Base-by-base conservation (phyloP, 139 green algal species). In the Axilococcus clingmanii region DNA sequence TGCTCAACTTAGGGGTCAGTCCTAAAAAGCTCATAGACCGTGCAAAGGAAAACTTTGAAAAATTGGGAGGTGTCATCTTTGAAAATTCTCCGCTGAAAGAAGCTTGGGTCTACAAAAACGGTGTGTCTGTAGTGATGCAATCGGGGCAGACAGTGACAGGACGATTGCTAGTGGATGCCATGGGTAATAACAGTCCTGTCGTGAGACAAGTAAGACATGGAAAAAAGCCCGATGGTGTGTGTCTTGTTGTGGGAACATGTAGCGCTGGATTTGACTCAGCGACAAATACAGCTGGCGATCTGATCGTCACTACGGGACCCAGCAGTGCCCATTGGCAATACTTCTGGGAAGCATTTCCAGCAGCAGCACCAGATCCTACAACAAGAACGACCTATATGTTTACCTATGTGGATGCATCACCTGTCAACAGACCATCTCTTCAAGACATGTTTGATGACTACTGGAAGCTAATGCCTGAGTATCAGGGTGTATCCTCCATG, bases 371-470 rank as follows among this genome's bases (percentile, higher is more conserved):
- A n/a, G 82, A 79, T 7, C 59, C 73, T 4, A 68, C 41, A 5
- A 82, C 95, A 71, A 76, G 91, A 17, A 99, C 92, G 5, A 97
- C 89, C 19, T 99, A 99, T 77, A 83, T 99, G 77, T 97, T 98
- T 70, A 78, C 80, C 0, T 97, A 98, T 64, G 50, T 94, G 25
- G 83, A 95, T 61, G 86, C 85, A 0, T 42, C 85, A 42, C 71
- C 42, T 59, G n/a, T n/a, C n/a, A 36, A 40, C 19, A 72, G 85
- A 11, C 85, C 80, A 2, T 76, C 70, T 23, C 61, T 97, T 24
- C 55, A 78, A 14, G 22, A 63, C 14, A 55, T 97, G 59, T 65
- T 97, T 41, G 88, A 96, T 17, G 76, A 91, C 48, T 97, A 97
- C 75, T 97, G 88, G 86, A 34, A 48, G 2, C 63, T 82, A 5